A percentile compares a stretch with the other conserved stretches of the same genome.
phyloP scores from a whole-genome alignment of 2,329 filamentous ascomycete genomes.

The Sclerotinia glacialis region DNA sequence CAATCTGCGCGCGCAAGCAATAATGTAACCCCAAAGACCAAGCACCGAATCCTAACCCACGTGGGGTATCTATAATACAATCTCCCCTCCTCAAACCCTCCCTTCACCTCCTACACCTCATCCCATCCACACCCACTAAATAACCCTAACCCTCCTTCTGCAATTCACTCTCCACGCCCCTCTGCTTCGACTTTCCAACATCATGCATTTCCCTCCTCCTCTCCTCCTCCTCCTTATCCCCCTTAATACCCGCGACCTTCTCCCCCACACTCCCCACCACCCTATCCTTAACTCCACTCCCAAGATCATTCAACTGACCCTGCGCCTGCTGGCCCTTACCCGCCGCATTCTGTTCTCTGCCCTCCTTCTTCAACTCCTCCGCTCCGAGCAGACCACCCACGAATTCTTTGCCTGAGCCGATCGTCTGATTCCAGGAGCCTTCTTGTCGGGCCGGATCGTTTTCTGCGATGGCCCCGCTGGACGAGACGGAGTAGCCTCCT shows the following conservation, averaged over 20 bases:
- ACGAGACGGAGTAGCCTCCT: constrained; percentile 68
- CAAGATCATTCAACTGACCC: constrained; percentile 75
- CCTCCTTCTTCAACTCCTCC: constrained; percentile 71
- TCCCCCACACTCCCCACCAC: constrained; percentile 68
- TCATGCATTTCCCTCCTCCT: constrained; percentile 69
- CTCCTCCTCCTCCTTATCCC: constrained; percentile 62
- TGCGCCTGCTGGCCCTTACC: constrained; percentile 80
- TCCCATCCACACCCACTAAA: background rate
- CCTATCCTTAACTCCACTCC: constrained; percentile 64
- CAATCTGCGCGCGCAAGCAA: background rate
- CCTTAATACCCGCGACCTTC: constrained; percentile 68
- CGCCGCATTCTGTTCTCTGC: constrained; percentile 73
- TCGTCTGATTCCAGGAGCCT: constrained; percentile 82
- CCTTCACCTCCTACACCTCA: background rate
- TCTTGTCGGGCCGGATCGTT: constrained; percentile 70
- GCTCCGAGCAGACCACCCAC: constrained; percentile 73
- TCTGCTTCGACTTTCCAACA: constrained; percentile 77
- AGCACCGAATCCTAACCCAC: background rate
- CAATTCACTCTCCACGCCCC: constrained; percentile 78
- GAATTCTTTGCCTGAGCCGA: constrained; percentile 82
- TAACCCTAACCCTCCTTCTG: constrained; percentile 52
- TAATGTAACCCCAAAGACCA: background rate
- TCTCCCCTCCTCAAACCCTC: background rate
- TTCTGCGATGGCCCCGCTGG: constrained; percentile 65
- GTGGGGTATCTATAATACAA: background rate